These are phyloP conservation scores for Sugiyamaella neomexicana DNA, from an alignment of 1,139 yeast genomes.

Conservation along the genomic window DNA sequence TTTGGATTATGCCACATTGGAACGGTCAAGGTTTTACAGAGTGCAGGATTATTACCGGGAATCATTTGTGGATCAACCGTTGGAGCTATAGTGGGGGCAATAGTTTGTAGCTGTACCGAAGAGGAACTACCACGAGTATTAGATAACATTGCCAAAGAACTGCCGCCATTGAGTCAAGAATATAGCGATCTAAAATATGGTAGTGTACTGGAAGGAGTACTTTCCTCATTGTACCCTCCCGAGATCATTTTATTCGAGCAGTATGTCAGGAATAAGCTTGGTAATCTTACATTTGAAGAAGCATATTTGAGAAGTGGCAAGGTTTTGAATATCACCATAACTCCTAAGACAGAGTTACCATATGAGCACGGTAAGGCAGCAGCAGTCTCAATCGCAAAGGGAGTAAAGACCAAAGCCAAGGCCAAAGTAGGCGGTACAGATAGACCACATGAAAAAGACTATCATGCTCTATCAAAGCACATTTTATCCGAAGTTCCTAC, in stretches of 20 bases:
- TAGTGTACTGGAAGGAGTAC: conserved; percentile 38
- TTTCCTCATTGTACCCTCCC: conserved; percentile 75
- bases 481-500: conserved; percentile 54
- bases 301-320: conserved; percentile 79
- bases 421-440: conserved; percentile 1
- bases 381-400: background rate
- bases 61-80: conserved; percentile 93
- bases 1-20: conserved; percentile 95
- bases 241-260: conserved; percentile 77
- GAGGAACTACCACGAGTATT: conserved; percentile 47
- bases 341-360: conserved; percentile 43
- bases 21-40: conserved; percentile 76
- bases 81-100: conserved; percentile 89
- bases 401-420: background rate
- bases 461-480: background rate
- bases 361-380: background rate
- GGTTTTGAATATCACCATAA: conserved; percentile 81
- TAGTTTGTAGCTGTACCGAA: conserved; percentile 69
- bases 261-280: conserved; percentile 75
- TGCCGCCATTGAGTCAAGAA: conserved; percentile 43
- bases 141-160: conserved; percentile 45
- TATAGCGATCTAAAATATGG: conserved; percentile 32
- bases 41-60: conserved; percentile 72
- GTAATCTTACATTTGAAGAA: conserved; percentile 88
- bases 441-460: background rate